Base-by-base conservation (phyloP, 2,329 filamentous ascomycete species). In the Aphanocladium album region DNA sequence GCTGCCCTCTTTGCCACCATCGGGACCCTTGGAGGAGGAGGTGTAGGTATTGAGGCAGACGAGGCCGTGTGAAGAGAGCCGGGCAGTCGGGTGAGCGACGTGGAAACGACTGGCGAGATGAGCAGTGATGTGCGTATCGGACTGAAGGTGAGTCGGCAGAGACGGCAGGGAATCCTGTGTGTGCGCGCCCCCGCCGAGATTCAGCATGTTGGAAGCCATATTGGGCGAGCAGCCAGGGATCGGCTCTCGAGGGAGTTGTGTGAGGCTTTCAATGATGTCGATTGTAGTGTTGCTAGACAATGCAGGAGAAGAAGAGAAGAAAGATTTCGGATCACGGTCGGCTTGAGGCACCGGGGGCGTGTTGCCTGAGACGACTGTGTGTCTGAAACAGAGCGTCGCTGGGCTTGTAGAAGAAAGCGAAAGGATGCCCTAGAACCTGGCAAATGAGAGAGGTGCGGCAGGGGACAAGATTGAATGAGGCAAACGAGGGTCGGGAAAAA, bases 11-110 rank as follows among this genome's bases (percentile, higher is more conserved):
- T 92, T 95, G 62, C 86, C 88, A 66, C 93, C 93, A 89, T 97
- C 91, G 4, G 89, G 86, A 23, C 93, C 93, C 71, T 92, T 93
- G 59, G 89, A 83, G 0, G 93, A 93, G 12, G 91, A 90, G 12
- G 91, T 93, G 74, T 96, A 98, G 21, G 93, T 99, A 79, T 99
- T 99, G 65, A 99, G 80, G 57, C 90, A 89, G 70, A 99, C 89
- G 67, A 98, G 83, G 53, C 89, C 95, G 72, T 98, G 93, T 1
- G 92, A 96, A 1, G 93, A 97, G 19, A 99, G 85, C 53, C 86
- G 86, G 57, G 95, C 91, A 0, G 93, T 96, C 11, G 95, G 92
- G 62, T 95, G 79, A 58, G 90, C 89, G 57, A 96, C 89, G 77
- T 99, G 95, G 75, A 96, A 99, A 58, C 93, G 91, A 73, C 85